phyloP scores from a whole-genome alignment of 805 yeast genomes.

The Hyphopichia homilentoma region DNA sequence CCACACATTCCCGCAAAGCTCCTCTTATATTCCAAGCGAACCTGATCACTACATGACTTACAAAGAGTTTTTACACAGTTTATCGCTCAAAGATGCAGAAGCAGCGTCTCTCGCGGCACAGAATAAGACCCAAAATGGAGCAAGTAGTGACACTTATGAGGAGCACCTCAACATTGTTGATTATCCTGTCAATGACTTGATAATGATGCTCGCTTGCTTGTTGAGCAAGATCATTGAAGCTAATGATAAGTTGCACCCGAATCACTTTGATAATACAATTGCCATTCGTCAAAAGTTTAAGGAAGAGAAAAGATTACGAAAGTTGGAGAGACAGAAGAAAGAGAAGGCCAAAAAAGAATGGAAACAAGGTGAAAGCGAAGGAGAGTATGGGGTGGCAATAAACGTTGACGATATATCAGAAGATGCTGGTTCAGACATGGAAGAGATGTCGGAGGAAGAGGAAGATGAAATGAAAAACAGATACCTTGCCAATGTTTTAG shows the following conservation, averaged over 20 bases:
- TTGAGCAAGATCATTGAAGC: conserved; percentile 85
- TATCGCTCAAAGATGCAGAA: conserved; percentile 14
- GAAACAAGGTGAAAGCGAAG: conserved; percentile 8
- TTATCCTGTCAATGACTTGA: conserved; percentile 75
- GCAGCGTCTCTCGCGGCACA: background rate
- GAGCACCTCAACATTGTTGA: conserved; percentile 74
- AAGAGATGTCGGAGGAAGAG: conserved; percentile 28
- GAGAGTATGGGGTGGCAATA: conserved; percentile 7
- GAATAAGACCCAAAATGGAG: background rate
- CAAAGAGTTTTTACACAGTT: conserved; percentile 32
- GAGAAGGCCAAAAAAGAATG: conserved; percentile 3
- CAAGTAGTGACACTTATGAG: conserved; percentile 20
- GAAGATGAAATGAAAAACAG: conserved; percentile 45
- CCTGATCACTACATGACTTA: conserved; percentile 45
- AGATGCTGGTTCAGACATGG: no score
- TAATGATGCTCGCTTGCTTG: conserved; percentile 81
- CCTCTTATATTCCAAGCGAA: conserved; percentile 10
- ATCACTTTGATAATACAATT: conserved; percentile 49
- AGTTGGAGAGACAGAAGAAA: conserved; percentile 15
- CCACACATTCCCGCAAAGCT: conserved; percentile 1
- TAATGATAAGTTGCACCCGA: conserved; percentile 79
- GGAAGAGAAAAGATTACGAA: conserved; percentile 28
- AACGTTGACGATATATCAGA: conserved; percentile 13
- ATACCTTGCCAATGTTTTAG: conserved; percentile 67
- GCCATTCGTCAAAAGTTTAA: conserved; percentile 35